Conservation (phyloP, 1,284 basidiomycete species). For the Uromyces viciae-fabae region DNA sequence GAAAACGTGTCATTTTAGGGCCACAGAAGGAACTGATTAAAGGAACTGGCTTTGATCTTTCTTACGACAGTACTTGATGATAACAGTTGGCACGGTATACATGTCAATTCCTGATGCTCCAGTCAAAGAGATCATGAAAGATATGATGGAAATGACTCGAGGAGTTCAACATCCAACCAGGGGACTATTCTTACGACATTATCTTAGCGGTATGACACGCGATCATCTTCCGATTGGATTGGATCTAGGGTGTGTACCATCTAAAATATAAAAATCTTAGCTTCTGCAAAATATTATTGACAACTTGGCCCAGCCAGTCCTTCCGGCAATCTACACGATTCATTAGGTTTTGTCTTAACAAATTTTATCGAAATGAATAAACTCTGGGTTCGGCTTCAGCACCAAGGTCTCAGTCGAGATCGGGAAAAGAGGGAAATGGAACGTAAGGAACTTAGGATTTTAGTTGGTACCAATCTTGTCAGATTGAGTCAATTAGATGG, state of each 20-base stretch:
- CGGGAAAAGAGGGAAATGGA: conserved; percentile 93
- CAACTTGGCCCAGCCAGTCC: conserved; percentile 61
- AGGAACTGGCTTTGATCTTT: background rate
- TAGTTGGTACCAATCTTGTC: conserved; percentile 93
- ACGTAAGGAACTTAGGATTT: conserved; percentile 80
- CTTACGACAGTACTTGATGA: conserved; percentile 74
- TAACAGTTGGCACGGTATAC: conserved; percentile 93
- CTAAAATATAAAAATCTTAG: background rate
- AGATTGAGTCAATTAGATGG: conserved; percentile 86
- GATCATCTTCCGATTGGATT: conserved; percentile 84
- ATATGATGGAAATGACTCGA: conserved; percentile 98
- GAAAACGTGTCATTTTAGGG: too few species aligned
- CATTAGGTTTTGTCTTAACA: conserved; percentile 85
- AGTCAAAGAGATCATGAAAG: conserved; percentile 97
- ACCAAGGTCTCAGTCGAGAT: conserved; percentile 89
- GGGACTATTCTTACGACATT: conserved; percentile 86
- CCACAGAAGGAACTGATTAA: background rate
- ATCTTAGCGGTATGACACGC: conserved; percentile 87
- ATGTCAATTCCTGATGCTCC: conserved; percentile 93
- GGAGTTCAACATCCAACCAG: conserved; percentile 89
- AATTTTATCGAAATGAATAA: conserved; percentile 99
- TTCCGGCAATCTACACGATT: conserved; percentile 81
- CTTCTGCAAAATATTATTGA: conserved; percentile 21
- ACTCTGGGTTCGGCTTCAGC: conserved; percentile 92
- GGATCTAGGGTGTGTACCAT: conserved; percentile 67